Conservation (phyloP, 345 rosid species). For the Citrus trifoliata region DNA sequence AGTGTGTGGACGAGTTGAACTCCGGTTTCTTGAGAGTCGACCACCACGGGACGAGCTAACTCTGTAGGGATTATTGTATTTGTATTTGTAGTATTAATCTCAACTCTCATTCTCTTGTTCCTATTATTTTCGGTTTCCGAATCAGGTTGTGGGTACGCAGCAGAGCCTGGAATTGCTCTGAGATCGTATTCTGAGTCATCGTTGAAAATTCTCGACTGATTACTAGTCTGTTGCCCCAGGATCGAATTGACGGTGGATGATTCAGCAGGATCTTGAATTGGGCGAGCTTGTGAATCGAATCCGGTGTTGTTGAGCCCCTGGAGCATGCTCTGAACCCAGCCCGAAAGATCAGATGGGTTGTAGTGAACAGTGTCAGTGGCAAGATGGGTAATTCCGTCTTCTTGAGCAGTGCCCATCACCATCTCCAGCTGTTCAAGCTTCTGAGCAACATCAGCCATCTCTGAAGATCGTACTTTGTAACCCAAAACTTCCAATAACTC, state of each 20-base stretch:
- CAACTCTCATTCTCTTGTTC: conserved; percentile 42
- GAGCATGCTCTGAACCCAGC: conserved; percentile 73
- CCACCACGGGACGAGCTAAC: conserved; percentile 58
- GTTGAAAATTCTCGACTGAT: conserved; percentile 16
- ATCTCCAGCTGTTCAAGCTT: conserved; percentile 86
- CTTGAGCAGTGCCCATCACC: conserved; percentile 60
- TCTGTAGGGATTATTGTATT: conserved; percentile 14
- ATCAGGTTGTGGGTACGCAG: conserved; percentile 37
- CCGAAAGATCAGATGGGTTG: conserved; percentile 74
- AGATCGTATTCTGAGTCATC: conserved; percentile 72
- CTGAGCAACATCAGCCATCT: conserved; percentile 89
- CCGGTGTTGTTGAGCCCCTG: conserved; percentile 42
- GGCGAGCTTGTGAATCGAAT: conserved; percentile 17
- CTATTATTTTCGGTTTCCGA: conserved; percentile 23
- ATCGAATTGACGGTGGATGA: conserved; percentile 25
- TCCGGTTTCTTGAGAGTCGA: conserved; percentile 85
- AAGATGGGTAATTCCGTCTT: conserved; percentile 61
- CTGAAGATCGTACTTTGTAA: conserved; percentile 72
- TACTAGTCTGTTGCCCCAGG: conserved; percentile 2
- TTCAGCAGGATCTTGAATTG: conserved; percentile 22
- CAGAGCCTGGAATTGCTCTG: conserved; percentile 75
- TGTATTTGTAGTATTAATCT: too few relatives aligned
- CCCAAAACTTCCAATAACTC: conserved; percentile 78
- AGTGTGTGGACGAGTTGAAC: conserved; percentile 82
- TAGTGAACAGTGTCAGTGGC: conserved; percentile 60